Evolutionary conservation across 345 rosid genomes (phyloP).

Genomic region (Syzygium grande): DNA sequence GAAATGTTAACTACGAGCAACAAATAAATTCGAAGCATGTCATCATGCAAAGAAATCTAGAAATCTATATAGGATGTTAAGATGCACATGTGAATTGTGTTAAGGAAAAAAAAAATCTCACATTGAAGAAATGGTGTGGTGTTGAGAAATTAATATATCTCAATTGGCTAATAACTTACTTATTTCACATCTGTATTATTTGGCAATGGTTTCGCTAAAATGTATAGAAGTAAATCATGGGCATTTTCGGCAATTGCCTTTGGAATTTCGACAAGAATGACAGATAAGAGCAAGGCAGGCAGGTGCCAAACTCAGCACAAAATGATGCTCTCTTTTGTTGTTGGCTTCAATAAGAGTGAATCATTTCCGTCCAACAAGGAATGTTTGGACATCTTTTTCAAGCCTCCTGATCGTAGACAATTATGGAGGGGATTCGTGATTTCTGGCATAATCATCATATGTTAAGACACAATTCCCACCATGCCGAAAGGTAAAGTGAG

Average conservation of each 20-base stretch:
- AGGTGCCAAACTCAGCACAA: neutral
- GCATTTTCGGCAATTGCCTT: neutral
- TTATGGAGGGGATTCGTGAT: neutral
- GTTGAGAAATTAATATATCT: neutral
- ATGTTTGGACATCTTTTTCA: neutral
- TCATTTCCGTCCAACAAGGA: neutral
- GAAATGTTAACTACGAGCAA: neutral
- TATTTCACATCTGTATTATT: neutral
- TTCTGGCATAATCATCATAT: neutral
- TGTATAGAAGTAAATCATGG: neutral
- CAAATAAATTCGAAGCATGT: neutral
- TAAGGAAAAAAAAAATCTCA: neutral
- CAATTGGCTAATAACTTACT: neutral
- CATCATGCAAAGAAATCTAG: neutral
- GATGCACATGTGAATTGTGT: neutral
- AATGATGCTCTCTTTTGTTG: neutral
- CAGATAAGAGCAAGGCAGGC: neutral
- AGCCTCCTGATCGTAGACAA: neutral
- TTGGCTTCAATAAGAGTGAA: neutral
- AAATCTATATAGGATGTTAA: neutral
- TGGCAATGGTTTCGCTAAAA: neutral
- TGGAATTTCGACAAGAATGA: neutral
- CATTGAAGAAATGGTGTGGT: rapidly evolving
- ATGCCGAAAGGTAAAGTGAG: neutral
- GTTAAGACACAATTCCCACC: neutral